Percentiles rank a stretch among this genome's conserved stretches.
Evolutionary conservation across 2,329 filamentous ascomycete species (phyloP).

Genomic region (Lasiodiplodia sp.): DNA sequence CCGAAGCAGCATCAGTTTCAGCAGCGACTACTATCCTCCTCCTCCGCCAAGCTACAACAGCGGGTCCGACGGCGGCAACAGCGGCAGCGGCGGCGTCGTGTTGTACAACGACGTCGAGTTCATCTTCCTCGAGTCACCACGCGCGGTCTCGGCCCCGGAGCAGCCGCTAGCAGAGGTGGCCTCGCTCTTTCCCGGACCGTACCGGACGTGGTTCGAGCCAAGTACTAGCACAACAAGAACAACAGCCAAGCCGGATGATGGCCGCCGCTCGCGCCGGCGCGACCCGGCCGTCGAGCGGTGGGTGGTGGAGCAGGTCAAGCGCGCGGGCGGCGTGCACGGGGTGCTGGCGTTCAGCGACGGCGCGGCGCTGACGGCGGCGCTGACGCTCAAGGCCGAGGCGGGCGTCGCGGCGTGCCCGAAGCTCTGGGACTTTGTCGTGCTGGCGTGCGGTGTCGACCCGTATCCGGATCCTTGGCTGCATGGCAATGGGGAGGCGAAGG

Average conservation of each 20-base stretch:
- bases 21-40: too few species aligned
- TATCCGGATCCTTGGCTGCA: slow-evolving; percentile 1
- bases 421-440: not conserved
- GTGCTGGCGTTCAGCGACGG: slow-evolving; percentile 2
- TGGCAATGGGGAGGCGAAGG: not conserved
- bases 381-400: not conserved
- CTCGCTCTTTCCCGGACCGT: not conserved
- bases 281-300: not conserved
- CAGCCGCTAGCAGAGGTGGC: not conserved
- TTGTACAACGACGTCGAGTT: not conserved
- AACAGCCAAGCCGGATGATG: not conserved
- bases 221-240: too few species aligned
- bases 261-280: not conserved
- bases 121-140: not conserved
- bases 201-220: not conserved
- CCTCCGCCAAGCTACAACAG: too few species aligned
- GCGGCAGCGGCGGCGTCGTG: not conserved
- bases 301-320: not conserved
- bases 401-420: not conserved
- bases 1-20: too few species aligned
- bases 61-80: too few species aligned
- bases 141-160: not conserved
- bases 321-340: not conserved
- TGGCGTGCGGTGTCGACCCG: not conserved
- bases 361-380: not conserved